Percentiles rank a stretch among this genome's conserved stretches.
Conservation (phyloP, 805 yeast genomes). For the Saccharomyces kudriavzevii region DNA sequence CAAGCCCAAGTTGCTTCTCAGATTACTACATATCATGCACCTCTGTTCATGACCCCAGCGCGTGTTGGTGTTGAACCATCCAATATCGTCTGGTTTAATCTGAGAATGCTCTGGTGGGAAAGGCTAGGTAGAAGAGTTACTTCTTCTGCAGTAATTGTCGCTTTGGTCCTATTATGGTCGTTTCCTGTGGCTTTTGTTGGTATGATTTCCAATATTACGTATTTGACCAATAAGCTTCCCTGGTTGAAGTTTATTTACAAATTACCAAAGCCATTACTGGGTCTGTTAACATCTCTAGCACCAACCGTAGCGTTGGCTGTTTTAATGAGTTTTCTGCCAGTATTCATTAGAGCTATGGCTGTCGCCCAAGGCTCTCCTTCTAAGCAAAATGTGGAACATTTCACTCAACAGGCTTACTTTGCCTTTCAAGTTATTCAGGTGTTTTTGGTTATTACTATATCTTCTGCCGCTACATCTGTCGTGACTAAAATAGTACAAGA, state of each 20-base stretch:
- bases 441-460: conserved; percentile 59
- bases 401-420: conserved; percentile 60
- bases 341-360: conserved; percentile 56
- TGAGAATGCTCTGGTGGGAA: conserved; percentile 80
- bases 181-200: conserved; percentile 76
- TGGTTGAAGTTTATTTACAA: conserved; percentile 50
- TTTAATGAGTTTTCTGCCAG: conserved; percentile 60
- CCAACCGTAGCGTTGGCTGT: conserved; percentile 61
- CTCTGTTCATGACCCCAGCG: conserved; percentile 54
- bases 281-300: conserved; percentile 58
- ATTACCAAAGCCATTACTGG: conserved; percentile 47
- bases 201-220: conserved; percentile 58
- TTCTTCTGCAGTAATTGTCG: conserved; percentile 47
- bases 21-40: conserved; percentile 53
- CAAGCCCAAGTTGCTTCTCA: conserved; percentile 68
- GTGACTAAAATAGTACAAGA: conserved; percentile 52
- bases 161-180: conserved; percentile 60
- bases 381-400: conserved; percentile 49
- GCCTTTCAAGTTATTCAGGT: conserved; percentile 66
- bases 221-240: conserved; percentile 47
- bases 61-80: conserved; percentile 55
- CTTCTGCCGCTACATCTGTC: conserved; percentile 64
- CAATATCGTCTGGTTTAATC: conserved; percentile 61
- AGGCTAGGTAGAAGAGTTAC: conserved; percentile 44
- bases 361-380: conserved; percentile 51